These are phyloP conservation scores for Pichia californica DNA, from an alignment of 805 yeast genomes.

Conservation along the genomic window DNA sequence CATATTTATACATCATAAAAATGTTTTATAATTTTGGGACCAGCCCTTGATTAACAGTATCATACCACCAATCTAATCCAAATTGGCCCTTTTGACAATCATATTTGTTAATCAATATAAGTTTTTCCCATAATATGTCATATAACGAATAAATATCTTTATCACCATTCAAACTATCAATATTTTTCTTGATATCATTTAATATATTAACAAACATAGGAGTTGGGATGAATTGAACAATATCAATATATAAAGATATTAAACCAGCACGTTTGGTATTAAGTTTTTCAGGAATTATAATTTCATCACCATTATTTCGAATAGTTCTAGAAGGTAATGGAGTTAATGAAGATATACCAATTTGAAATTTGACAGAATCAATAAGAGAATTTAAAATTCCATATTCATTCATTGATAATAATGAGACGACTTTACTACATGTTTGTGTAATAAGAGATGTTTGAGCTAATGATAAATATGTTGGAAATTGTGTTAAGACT, in stretches of 20 bases:
- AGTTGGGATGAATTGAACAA: conserved; percentile 47
- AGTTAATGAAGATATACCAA: conserved; percentile 4
- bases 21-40: conserved; percentile 10
- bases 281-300: conserved; percentile 22
- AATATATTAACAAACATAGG: conserved; percentile 41
- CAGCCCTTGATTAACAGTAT: conserved; percentile 22
- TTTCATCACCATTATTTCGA: conserved; percentile 10
- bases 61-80: conserved; percentile 63
- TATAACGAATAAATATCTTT: conserved; percentile 36
- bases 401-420: not conserved
- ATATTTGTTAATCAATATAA: conserved; percentile 44
- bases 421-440: conserved; percentile 29
- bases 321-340: conserved; percentile 7
- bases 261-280: conserved; percentile 36
- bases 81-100: conserved; percentile 50
- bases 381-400: not conserved
- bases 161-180: conserved; percentile 19
- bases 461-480: conserved; percentile 45
- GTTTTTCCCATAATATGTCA: conserved; percentile 42
- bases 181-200: conserved; percentile 33
- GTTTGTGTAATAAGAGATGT: conserved; percentile 51
- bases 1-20: not conserved
- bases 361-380: conserved; percentile 8
- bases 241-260: conserved; percentile 39
- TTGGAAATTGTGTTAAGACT: conserved; percentile 52